Evolutionary conservation across 768 basidiomycete species (phyloP).

Genomic region (Boletus subcaerulescens): DNA sequence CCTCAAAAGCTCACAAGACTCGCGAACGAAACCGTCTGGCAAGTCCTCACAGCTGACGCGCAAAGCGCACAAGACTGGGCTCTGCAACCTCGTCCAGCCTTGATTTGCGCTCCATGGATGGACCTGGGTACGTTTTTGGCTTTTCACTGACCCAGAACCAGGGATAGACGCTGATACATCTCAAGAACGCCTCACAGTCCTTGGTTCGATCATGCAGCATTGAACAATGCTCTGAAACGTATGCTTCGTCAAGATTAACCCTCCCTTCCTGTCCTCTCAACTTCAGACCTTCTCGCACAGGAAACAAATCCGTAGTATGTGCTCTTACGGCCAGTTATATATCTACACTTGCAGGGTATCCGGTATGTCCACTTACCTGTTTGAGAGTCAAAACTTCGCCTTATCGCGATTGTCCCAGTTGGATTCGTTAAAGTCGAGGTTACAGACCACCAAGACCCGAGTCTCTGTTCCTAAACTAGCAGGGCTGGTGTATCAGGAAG

Average conservation of each 20-base stretch:
- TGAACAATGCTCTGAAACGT: constrained; percentile 70
- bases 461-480: constrained; percentile 74
- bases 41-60: constrained; percentile 42
- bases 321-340: constrained; percentile 90
- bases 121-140: constrained; percentile 48
- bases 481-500: constrained; percentile 71
- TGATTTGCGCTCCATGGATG: constrained; percentile 71
- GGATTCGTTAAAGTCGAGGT: constrained; percentile 91
- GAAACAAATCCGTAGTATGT: constrained; percentile 84
- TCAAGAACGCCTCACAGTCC: constrained; percentile 51
- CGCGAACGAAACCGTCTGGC: constrained; percentile 13
- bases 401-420: constrained; percentile 45
- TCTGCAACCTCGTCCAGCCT: constrained; percentile 52
- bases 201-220: constrained; percentile 58
- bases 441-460: constrained; percentile 79
- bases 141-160: neutral
- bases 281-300: constrained; percentile 36
- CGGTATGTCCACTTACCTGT: constrained; percentile 40
- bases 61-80: constrained; percentile 70
- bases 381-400: neutral
- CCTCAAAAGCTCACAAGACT: constrained; percentile 7
- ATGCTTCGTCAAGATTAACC: constrained; percentile 23
- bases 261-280: neutral
- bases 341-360: constrained; percentile 91
- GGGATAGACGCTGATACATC: constrained; percentile 20